A percentile compares a stretch with the other conserved stretches of the same genome.
phyloP scores from a whole-genome alignment of 257 asterid species.

The Anisodus acutangulus region DNA sequence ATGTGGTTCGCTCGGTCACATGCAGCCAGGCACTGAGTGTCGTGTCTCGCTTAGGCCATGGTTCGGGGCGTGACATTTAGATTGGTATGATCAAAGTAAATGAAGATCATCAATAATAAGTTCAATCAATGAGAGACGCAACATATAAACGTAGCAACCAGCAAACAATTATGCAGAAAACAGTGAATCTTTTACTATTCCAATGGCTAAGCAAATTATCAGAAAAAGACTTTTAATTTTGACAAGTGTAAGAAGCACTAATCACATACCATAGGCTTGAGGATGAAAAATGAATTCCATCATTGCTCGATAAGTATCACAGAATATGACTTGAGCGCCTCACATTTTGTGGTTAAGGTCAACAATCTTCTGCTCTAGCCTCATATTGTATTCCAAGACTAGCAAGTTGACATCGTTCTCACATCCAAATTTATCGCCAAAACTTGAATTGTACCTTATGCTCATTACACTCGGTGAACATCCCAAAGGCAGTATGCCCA shows the following conservation, averaged over 20 bases:
- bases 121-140: neutral
- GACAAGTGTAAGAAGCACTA: neutral
- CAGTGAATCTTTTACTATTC: neutral
- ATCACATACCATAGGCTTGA: conserved; percentile 46
- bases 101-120: neutral
- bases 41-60: too few relatives aligned
- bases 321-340: conserved; percentile 46
- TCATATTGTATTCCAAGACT: conserved; percentile 53
- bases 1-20: too few relatives aligned
- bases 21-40: too few relatives aligned
- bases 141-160: neutral
- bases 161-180: neutral
- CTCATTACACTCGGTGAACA: conserved; percentile 52
- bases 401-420: conserved; percentile 51
- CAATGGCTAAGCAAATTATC: neutral
- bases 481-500: conserved; percentile 70
- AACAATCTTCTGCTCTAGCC: conserved; percentile 52
- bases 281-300: conserved; percentile 61
- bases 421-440: conserved; percentile 40
- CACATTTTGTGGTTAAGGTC: conserved; percentile 46
- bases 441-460: conserved; percentile 31
- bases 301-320: conserved; percentile 57
- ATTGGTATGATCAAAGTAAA: neutral
- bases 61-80: neutral
- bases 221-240: neutral